Base-by-base conservation (phyloP, 441 rosid species). In the Pelargonium fulgidum region DNA sequence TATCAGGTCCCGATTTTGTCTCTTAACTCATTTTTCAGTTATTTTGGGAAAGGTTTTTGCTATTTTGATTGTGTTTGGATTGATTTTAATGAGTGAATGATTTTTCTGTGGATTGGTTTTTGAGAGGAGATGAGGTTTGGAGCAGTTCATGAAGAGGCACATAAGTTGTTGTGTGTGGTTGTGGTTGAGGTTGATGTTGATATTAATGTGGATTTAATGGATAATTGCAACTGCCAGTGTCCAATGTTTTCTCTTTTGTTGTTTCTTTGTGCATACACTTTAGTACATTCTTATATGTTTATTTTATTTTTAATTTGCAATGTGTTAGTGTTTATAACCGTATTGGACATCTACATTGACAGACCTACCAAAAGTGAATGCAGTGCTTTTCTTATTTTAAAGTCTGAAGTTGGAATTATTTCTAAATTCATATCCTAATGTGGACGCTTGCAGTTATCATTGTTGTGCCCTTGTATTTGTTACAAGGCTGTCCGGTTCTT, bases 1-100 rank as follows among this genome's bases (percentile, higher is more conserved):
- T 66, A 74, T 80, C 75, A 79, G 95, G 99, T 91, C 68, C 72
- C 72, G 11, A 42, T 14, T 33, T 12, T n/a, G 11, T 52, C 29
- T 54, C 50, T 62, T 9, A 7, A 13, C 42, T 42, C 22, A 2
- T 2, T 47, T 36, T 2, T 52, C 42, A 45, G 64, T 68, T 45
- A 19, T 17, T 36, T 59, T 6, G 58, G n/a, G 58, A 7, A 50
- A 56, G 1, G 8, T 56, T 56, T 2, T 0, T n/a, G 9, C 20
- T 20, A 3, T 20, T 12, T 16, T 3, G 20, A 20, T 7, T 7
- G 19, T 56, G 7, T 7, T 20, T 56, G 20, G 62, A 13, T 16
- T 56, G 42, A 5, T 36, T 17, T 13, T 36, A 0, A 6, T 36
- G 42, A 36, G 42, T 36, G 42, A 5, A 5, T 36, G 36, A 29